phyloP scores from a whole-genome alignment of 202 grass and related monocot species.

The Digitaria exilis region DNA sequence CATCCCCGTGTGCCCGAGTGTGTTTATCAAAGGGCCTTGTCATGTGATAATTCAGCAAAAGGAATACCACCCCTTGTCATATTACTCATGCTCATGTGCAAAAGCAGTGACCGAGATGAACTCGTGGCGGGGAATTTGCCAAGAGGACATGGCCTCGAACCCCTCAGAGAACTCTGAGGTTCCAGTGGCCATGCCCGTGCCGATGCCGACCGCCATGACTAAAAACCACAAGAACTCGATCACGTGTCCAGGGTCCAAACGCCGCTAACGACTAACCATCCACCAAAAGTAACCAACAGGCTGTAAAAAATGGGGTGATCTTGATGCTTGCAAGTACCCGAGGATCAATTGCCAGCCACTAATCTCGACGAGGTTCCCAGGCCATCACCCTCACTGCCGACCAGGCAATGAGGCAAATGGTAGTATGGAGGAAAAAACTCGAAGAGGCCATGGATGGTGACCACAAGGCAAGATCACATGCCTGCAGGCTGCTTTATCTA shows the following conservation, averaged over 20 bases:
- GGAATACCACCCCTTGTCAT: background rate
- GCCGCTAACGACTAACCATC: background rate
- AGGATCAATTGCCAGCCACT: background rate
- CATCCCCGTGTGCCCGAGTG: background rate
- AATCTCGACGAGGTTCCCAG: background rate
- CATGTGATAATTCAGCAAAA: constrained; percentile 30
- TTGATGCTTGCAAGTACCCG: background rate
- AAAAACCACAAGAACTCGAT: background rate
- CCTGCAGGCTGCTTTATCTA: background rate
- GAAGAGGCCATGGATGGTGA: background rate
- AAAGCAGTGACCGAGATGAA: background rate
- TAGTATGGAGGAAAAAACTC: background rate
- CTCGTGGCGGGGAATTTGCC: background rate
- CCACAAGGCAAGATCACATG: constrained; percentile 32
- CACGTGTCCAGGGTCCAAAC: background rate
- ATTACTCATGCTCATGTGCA: constrained; percentile 4
- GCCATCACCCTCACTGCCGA: constrained; percentile 22
- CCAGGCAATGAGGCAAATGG: background rate
- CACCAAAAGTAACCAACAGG: background rate
- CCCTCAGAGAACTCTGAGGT: background rate
- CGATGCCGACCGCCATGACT: constrained; percentile 1
- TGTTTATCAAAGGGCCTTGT: background rate
- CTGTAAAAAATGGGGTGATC: background rate
- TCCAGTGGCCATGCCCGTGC: background rate
- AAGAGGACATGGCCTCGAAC: constrained; percentile 9